Conservation (phyloP, 2,329 filamentous ascomycete genomes). For the Fusarium circinatum region DNA sequence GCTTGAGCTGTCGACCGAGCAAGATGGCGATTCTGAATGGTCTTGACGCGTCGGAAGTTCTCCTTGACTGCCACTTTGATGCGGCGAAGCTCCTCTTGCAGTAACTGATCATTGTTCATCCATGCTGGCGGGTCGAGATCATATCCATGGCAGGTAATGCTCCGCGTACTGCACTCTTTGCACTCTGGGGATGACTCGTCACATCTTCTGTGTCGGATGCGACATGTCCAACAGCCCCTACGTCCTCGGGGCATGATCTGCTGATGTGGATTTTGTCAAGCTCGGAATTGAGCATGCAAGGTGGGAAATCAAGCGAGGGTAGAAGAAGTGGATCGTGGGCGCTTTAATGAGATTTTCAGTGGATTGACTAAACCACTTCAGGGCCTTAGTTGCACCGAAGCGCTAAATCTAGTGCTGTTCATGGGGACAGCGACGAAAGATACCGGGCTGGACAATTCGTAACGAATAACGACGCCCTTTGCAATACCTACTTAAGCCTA, state of each 20-base stretch:
- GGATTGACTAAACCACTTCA: not conserved
- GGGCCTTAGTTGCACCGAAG: not conserved
- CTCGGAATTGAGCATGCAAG: not conserved
- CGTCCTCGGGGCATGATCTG: slow-evolving; percentile 20
- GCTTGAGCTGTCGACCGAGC: not conserved
- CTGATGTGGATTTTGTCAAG: not conserved
- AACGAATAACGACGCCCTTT: not conserved
- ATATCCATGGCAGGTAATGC: slow-evolving; percentile 43
- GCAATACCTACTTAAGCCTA: accelerated
- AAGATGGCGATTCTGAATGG: slow-evolving; percentile 6
- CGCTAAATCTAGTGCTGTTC: not conserved
- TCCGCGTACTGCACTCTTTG: slow-evolving; percentile 37
- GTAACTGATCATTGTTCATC: slow-evolving; percentile 44
- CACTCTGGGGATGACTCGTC: slow-evolving; percentile 41
- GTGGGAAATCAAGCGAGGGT: not conserved
- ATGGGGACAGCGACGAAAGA: accelerated
- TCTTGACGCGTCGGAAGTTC: slow-evolving; percentile 35
- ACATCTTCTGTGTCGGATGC: slow-evolving; percentile 45
- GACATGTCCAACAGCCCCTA: slow-evolving; percentile 45
- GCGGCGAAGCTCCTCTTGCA: slow-evolving; percentile 43
- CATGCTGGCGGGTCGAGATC: slow-evolving; percentile 48
- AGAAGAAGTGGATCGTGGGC: not conserved
- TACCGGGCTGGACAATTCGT: not conserved
- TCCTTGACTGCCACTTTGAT: slow-evolving; percentile 42
- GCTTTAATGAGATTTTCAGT: not conserved